Evolutionary conservation across 495 filamentous ascomycete genomes (phyloP).

Genomic region (Neurospora sp.): DNA sequence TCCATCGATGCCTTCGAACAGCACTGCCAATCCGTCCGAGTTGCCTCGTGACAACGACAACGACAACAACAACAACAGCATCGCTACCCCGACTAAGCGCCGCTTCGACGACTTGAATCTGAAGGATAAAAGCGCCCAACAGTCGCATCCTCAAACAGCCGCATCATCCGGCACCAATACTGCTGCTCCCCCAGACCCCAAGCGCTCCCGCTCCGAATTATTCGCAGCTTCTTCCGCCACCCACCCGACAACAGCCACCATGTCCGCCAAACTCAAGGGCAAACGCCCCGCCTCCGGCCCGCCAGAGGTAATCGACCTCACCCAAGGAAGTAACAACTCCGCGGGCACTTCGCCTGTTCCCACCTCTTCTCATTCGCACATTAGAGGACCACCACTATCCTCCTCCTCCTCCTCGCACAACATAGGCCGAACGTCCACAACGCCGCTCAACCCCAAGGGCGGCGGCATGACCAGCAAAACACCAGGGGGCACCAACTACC

Average conservation of each 20-base stretch:
- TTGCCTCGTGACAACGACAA: background rate
- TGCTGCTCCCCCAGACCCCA: slow-evolving; percentile 1
- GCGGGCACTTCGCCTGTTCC: background rate
- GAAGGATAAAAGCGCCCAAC: background rate
- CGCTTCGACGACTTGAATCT: background rate
- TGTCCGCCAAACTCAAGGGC: slow-evolving; percentile 26
- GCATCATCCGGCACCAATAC: background rate
- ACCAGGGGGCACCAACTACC: slow-evolving; percentile 15
- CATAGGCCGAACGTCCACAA: background rate
- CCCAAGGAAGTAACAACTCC: slow-evolving; percentile 2
- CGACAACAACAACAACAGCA: background rate
- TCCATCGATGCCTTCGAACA: background rate
- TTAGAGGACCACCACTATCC: background rate
- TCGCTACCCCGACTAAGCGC: background rate
- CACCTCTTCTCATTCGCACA: background rate
- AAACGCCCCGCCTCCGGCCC: slow-evolving; percentile 20
- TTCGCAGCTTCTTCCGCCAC: slow-evolving; percentile 5
- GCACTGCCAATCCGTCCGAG: background rate
- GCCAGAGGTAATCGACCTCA: slow-evolving; percentile 28
- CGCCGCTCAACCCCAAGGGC: background rate
- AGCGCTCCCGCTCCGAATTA: slow-evolving; percentile 21
- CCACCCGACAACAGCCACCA: slow-evolving; percentile 6
- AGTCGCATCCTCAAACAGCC: background rate
- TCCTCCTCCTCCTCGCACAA: too few relatives aligned
- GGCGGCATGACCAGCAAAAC: background rate